These are phyloP conservation scores for Microbotryum lychnidis-dioicae DNA, from an alignment of 1,284 basidiomycete species.

Conservation along the genomic window DNA sequence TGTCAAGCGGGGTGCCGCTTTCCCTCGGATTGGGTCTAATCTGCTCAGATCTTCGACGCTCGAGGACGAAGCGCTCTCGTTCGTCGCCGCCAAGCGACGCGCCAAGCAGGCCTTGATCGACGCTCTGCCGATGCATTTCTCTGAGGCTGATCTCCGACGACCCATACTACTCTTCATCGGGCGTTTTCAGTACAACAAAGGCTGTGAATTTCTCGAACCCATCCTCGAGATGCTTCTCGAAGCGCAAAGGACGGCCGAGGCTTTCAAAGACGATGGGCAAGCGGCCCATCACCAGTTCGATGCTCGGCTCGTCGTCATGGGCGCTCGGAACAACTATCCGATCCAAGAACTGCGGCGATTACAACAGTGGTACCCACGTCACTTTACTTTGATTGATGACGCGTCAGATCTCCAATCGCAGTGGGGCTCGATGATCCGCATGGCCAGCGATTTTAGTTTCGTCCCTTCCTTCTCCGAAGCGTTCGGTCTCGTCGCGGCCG, in stretches of 20 bases:
- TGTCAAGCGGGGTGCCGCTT: slow-evolving; percentile 6
- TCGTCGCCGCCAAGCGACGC: slow-evolving; percentile 7
- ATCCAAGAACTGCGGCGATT: slow-evolving; percentile 3
- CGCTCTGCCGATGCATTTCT: slow-evolving; percentile 10
- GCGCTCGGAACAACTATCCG: slow-evolving; percentile 25
- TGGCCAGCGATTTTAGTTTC: slow-evolving; percentile 19
- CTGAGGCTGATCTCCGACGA: not conserved
- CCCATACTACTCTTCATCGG: slow-evolving; percentile 26
- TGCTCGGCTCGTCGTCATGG: slow-evolving; percentile 19
- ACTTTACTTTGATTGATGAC: slow-evolving; percentile 21
- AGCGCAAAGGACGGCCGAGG: not conserved
- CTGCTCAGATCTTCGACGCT: not conserved
- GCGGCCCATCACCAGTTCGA: not conserved
- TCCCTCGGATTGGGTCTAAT: slow-evolving; percentile 6
- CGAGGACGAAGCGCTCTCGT: slow-evolving; percentile 1
- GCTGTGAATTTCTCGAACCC: slow-evolving; percentile 20
- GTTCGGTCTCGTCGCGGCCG: slow-evolving; percentile 26
- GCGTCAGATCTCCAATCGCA: slow-evolving; percentile 3
- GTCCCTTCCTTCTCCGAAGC: slow-evolving; percentile 22
- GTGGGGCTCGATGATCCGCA: slow-evolving; percentile 14
- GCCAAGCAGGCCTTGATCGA: slow-evolving; percentile 12
- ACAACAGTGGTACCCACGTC: slow-evolving; percentile 2
- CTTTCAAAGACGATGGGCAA: too few relatives aligned
- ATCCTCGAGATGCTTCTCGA: slow-evolving; percentile 9
- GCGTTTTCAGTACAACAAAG: slow-evolving; percentile 28